A percentile compares a stretch with the other conserved stretches of the same genome.
These are phyloP conservation scores for Knufia fluminis DNA, from an alignment of 2,329 filamentous ascomycete species.

Conservation along the genomic window DNA sequence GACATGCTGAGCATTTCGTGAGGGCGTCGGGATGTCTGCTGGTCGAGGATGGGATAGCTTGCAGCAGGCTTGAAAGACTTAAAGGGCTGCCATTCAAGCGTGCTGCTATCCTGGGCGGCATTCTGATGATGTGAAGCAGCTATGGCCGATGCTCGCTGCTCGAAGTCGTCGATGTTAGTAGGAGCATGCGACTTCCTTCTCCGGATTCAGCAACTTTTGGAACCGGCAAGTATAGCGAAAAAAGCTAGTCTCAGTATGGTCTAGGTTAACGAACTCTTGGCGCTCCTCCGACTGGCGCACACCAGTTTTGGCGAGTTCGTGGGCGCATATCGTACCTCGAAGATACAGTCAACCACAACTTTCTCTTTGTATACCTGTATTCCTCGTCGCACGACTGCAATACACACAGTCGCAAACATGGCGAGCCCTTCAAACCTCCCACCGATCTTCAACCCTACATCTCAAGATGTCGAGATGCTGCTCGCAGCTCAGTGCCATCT, in stretches of 20 bases:
- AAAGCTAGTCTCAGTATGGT: not conserved
- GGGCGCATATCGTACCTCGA: not conserved
- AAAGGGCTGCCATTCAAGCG: conserved; percentile 16
- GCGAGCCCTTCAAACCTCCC: conserved; percentile 86
- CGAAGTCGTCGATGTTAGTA: not conserved
- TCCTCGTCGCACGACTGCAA: conserved; percentile 39
- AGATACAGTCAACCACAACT: conserved; percentile 22
- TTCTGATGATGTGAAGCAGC: conserved; percentile 8
- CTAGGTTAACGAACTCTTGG: not conserved
- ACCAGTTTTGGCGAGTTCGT: conserved; percentile 1
- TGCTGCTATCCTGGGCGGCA: conserved; percentile 17
- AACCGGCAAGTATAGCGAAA: not conserved
- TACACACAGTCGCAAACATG: conserved; percentile 39
- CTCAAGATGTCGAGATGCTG: conserved; percentile 98
- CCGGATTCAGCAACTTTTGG: not conserved
- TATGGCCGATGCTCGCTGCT: not conserved
- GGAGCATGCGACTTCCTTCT: not conserved
- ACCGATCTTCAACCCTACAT: conserved; percentile 90
- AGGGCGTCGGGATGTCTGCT: conserved; percentile 14
- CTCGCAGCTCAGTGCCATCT: conserved; percentile 94
- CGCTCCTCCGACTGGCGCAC: not conserved
- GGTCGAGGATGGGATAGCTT: conserved; percentile 18
- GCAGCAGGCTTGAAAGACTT: conserved; percentile 20
- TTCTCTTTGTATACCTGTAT: conserved; percentile 29
- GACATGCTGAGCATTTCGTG: conserved; percentile 21